These are phyloP conservation scores for Malbranchea zuffiana DNA, from an alignment of 2,329 filamentous ascomycete genomes.

Conservation along the genomic window DNA sequence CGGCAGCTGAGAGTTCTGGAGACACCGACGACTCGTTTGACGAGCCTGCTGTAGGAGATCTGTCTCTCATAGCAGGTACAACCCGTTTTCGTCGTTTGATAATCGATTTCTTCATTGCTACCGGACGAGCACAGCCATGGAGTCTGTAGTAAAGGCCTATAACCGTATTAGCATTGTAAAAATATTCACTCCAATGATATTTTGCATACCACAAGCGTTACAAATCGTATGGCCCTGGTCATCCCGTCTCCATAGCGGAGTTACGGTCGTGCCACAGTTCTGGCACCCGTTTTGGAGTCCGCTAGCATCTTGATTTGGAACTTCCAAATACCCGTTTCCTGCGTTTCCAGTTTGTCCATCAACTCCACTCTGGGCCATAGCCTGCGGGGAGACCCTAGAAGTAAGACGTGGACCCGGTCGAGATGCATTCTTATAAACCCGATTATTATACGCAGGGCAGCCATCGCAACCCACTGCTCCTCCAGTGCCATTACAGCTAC, in stretches of 20 bases:
- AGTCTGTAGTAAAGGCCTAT: slow-evolving; percentile 90
- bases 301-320: slow-evolving; percentile 19
- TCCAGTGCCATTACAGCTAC: slow-evolving; percentile 90
- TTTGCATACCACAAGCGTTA: slow-evolving; percentile 80
- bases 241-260: slow-evolving; percentile 87
- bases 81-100: slow-evolving; percentile 95
- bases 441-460: slow-evolving; percentile 95
- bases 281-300: slow-evolving; percentile 78
- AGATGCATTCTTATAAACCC: slow-evolving; percentile 72
- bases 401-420: slow-evolving; percentile 29
- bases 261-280: slow-evolving; percentile 94
- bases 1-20: slow-evolving; percentile 30
- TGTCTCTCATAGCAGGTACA: slow-evolving; percentile 58
- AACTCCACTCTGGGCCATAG: slow-evolving; percentile 20
- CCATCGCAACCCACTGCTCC: slow-evolving; percentile 91
- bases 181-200: neutral
- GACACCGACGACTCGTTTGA: slow-evolving; percentile 35
- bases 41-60: slow-evolving; percentile 34
- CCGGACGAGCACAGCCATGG: slow-evolving; percentile 82
- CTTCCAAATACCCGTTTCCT: slow-evolving; percentile 19
- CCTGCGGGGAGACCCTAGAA: slow-evolving; percentile 21
- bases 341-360: slow-evolving; percentile 15
- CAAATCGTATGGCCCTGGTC: slow-evolving; percentile 94
- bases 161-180: slow-evolving; percentile 4
- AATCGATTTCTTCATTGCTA: slow-evolving; percentile 97